These are phyloP conservation scores for Pseudogymnoascus pannorum DNA, from an alignment of 2,329 filamentous ascomycete genomes.

Conservation along the genomic window DNA sequence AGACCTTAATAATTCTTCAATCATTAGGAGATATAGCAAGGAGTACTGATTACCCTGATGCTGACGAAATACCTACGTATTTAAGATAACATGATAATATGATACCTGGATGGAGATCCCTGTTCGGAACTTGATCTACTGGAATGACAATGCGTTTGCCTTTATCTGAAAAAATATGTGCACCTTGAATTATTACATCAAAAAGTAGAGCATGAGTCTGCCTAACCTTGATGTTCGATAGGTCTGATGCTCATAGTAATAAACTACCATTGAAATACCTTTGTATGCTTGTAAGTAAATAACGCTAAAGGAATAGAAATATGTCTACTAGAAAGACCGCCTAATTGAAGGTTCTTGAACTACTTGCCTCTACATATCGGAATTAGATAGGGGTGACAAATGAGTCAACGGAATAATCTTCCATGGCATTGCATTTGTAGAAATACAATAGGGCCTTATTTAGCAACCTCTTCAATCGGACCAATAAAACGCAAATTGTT, in stretches of 20 bases:
- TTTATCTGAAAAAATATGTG: neutral
- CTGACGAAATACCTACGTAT: neutral
- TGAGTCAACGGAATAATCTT: neutral
- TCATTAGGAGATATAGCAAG: neutral
- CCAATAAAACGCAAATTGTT: neutral
- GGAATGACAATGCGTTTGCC: neutral
- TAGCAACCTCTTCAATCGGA: neutral
- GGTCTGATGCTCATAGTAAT: neutral
- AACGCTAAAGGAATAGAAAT: neutral
- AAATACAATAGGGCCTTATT: neutral
- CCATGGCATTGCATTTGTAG: neutral
- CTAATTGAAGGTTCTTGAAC: neutral
- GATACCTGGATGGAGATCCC: neutral
- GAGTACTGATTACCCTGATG: neutral
- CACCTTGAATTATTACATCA: neutral
- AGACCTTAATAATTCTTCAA: slow-evolving; percentile 1
- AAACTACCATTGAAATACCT: neutral
- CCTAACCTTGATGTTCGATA: neutral
- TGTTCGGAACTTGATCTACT: neutral
- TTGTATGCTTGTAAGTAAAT: neutral
- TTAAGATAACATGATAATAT: neutral
- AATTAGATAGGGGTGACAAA: neutral
- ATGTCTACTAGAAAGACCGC: neutral
- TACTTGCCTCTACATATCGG: too few species aligned
- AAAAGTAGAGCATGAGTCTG: neutral